A percentile compares a stretch with the other conserved stretches of the same genome.
Conservation (phyloP, 306 rosid species). For the Sicyos baderoa region DNA sequence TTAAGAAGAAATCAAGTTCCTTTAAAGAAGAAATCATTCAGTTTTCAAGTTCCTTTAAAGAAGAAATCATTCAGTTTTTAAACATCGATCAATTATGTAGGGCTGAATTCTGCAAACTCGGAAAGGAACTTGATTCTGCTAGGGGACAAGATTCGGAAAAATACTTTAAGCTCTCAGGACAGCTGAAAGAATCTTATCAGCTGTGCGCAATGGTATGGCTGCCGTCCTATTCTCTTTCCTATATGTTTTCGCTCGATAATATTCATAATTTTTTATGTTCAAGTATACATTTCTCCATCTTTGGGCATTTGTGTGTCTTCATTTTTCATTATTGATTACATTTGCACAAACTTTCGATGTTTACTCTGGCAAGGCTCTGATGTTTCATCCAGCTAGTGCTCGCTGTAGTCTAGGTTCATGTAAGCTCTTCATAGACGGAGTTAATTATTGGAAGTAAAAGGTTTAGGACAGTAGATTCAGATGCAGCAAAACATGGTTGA, state of each 20-base stretch:
- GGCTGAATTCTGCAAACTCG: constrained; percentile 57
- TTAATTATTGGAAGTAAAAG: neutral
- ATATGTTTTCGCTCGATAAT: neutral
- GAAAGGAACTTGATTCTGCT: constrained; percentile 49
- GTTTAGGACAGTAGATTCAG: neutral
- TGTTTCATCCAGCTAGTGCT: constrained; percentile 9
- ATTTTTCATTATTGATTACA: neutral
- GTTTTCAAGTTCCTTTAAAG: constrained; percentile 10
- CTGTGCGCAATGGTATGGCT: constrained; percentile 55
- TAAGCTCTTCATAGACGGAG: neutral
- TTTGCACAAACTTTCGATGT: neutral
- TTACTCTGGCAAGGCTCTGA: neutral
- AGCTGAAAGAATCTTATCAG: constrained; percentile 61
- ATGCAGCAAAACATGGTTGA: neutral
- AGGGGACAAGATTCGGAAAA: constrained; percentile 51
- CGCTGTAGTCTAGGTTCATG: neutral
- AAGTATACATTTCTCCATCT: neutral
- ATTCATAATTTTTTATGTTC: neutral
- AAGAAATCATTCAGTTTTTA: neutral
- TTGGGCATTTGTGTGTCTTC: neutral
- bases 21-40: neutral
- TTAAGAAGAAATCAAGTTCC: no score
- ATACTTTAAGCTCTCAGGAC: constrained; percentile 42
- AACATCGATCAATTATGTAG: constrained; percentile 28
- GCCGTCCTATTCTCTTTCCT: neutral